These are phyloP conservation scores for Hsuehochloa calcarea DNA, from an alignment of 176 grass and related monocot genomes.

Conservation along the genomic window DNA sequence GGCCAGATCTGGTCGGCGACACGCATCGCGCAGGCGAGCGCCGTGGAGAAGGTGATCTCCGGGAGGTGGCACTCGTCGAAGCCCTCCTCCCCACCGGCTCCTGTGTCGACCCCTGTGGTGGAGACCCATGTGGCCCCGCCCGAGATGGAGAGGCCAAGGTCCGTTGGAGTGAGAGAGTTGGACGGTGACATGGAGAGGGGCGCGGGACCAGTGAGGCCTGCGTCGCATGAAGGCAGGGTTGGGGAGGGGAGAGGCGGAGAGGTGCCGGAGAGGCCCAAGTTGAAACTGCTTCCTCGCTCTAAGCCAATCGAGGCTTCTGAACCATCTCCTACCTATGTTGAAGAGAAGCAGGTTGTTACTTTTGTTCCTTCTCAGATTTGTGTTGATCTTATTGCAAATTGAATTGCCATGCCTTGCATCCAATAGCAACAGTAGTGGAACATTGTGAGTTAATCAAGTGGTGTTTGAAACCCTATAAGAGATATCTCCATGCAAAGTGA, in stretches of 20 bases:
- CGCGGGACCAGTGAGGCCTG: conserved; percentile 43
- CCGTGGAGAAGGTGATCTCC: conserved; percentile 95
- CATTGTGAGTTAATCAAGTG: not conserved
- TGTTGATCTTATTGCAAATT: not conserved
- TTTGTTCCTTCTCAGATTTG: not conserved
- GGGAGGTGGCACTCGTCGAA: conserved; percentile 70
- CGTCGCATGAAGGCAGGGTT: conserved; percentile 64
- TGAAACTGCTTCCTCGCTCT: conserved; percentile 80
- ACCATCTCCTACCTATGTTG: conserved; percentile 41
- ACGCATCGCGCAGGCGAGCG: conserved; percentile 88
- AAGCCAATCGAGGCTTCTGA: conserved; percentile 61
- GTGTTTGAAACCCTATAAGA: not conserved
- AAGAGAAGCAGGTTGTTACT: conserved; percentile 67
- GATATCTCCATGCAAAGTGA: conserved; percentile 5
- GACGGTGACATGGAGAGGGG: conserved; percentile 47
- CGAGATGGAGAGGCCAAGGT: conserved; percentile 56
- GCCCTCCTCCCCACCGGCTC: conserved; percentile 46
- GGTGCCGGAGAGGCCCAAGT: conserved; percentile 59
- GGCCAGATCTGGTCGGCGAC: conserved; percentile 77
- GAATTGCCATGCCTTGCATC: not conserved
- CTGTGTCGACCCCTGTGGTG: conserved; percentile 24
- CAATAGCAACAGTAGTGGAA: not conserved
- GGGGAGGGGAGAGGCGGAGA: conserved; percentile 42
- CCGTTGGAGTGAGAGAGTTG: conserved; percentile 47
- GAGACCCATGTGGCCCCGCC: conserved; percentile 27